These are phyloP conservation scores for Wallacemonas sp. DNA, from an alignment of 208 protist species.

Conservation along the genomic window DNA sequence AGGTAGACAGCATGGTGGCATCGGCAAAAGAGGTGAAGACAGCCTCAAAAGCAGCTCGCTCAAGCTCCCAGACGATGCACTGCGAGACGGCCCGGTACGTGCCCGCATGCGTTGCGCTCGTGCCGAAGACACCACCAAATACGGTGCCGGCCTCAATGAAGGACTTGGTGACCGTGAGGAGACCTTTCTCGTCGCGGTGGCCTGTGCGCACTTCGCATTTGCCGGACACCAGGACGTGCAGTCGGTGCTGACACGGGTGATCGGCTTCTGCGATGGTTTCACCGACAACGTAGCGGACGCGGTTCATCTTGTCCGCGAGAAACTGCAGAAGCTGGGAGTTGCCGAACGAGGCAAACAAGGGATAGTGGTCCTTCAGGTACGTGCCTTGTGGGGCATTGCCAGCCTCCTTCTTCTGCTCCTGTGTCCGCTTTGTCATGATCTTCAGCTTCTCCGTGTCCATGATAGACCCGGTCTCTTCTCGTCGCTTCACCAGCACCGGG, in stretches of 20 bases:
- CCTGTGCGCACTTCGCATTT: constrained; percentile 55
- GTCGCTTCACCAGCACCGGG: constrained; percentile 56
- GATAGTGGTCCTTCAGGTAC: constrained; percentile 56
- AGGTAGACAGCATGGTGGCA: constrained; percentile 51
- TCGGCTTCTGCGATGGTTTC: constrained; percentile 61
- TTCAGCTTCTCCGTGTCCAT: constrained; percentile 23
- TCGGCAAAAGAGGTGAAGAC: constrained; percentile 61
- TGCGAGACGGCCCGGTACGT: constrained; percentile 71
- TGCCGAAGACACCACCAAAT: constrained; percentile 84
- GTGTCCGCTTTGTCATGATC: constrained; percentile 3
- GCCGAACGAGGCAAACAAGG: constrained; percentile 60
- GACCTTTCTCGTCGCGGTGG: constrained; percentile 18
- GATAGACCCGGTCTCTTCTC: constrained; percentile 42
- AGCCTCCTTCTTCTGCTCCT: constrained; percentile 11
- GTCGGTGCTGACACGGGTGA: constrained; percentile 44
- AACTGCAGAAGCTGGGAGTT: constrained; percentile 57
- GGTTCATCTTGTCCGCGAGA: constrained; percentile 60
- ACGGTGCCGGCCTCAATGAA: constrained; percentile 41
- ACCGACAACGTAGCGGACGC: constrained; percentile 51
- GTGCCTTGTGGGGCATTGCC: constrained; percentile 31
- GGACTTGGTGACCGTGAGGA: constrained; percentile 7
- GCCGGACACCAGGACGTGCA: constrained; percentile 84
- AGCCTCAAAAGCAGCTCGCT: constrained; percentile 58
- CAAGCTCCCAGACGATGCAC: constrained; percentile 79
- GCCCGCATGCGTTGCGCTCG: constrained; percentile 44